phyloP scores from a whole-genome alignment of 2,329 filamentous ascomycete species.

The Curvularia lunata region DNA sequence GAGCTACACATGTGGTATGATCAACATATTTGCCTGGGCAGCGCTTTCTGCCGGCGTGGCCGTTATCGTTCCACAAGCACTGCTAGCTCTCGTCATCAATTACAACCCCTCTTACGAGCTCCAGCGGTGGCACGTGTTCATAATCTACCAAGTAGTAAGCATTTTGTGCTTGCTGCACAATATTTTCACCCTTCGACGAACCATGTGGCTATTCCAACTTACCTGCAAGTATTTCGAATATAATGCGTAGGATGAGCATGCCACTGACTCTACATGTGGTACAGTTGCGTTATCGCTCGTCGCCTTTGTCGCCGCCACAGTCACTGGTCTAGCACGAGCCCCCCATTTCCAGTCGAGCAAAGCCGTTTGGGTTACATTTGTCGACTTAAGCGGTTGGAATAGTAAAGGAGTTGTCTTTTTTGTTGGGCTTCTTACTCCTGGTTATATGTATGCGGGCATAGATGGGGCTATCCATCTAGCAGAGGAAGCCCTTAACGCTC shows the following conservation, averaged over 20 bases:
- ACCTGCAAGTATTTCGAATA: neutral
- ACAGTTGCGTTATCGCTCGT: neutral
- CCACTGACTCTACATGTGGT: neutral
- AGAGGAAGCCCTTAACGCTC: conserved; percentile 1
- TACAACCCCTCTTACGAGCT: neutral
- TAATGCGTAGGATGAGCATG: neutral
- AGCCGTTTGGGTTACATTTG: conserved; percentile 1
- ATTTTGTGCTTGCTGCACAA: neutral
- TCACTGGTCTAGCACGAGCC: neutral
- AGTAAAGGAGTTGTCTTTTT: neutral
- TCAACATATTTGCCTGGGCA: neutral
- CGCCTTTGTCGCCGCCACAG: neutral
- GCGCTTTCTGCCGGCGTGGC: neutral
- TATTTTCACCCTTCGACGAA: neutral
- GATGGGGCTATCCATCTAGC: conserved; percentile 1
- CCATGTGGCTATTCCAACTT: neutral
- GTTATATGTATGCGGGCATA: conserved; percentile 1
- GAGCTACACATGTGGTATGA: conserved; percentile 1
- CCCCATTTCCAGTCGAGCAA: conserved; percentile 1
- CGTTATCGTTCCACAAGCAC: neutral
- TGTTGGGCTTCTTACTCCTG: neutral
- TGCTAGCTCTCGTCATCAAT: neutral
- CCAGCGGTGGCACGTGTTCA: neutral
- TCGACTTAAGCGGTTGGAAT: neutral
- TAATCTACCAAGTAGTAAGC: neutral